Evolutionary conservation across 495 filamentous ascomycete genomes (phyloP), one percentile per base, ranked within the genome.

Genomic region (Penicillium crystallinum): DNA sequence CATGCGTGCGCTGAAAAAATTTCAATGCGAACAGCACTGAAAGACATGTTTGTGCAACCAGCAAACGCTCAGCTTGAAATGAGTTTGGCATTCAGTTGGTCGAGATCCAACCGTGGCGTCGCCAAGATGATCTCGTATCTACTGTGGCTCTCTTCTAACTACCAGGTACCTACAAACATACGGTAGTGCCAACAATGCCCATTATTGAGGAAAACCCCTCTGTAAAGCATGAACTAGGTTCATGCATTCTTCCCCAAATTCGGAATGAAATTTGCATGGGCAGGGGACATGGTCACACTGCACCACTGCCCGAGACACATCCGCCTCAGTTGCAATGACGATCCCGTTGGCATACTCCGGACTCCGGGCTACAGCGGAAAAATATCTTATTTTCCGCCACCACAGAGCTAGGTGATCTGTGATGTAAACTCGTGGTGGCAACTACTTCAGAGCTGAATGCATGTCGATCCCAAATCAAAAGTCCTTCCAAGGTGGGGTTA

Each of bases 291-390:
- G 21, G 53, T 56, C 51, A 54, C 58, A 59, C 46, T 44, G 51
- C 55, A 55, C 23, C 15, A 36, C n/a, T 55, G 33, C 55, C 58
- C 47, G 49, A 57, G 42, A 54, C 36, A 39, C 19, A 11, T 44
- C 30, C 31, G 44, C 34, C 29, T 10, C 35, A 23, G 57, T 25
- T 50, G 39, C 1, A 21, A 56, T 54, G 34, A 9, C 43, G 61
- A 64, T 59, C n/a, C 53, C 38, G 46, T 49, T 53, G 54, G 31
- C 19, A 31, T 14, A 29, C 21, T n/a, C 42, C 25, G 40, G 34
- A 44, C 29, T n/a, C 42, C 25, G 40, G 34, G 38, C 29, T 31
- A 10, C 23, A 27, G 7, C 29, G 29, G 29, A 10, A 9, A 31
- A 15, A 2, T 5, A 21, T 27, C 37, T 31, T 18, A n/a, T n/a